Conservation (phyloP, 192 early-diverging fungal species). For the Rhizophagus clarus region DNA sequence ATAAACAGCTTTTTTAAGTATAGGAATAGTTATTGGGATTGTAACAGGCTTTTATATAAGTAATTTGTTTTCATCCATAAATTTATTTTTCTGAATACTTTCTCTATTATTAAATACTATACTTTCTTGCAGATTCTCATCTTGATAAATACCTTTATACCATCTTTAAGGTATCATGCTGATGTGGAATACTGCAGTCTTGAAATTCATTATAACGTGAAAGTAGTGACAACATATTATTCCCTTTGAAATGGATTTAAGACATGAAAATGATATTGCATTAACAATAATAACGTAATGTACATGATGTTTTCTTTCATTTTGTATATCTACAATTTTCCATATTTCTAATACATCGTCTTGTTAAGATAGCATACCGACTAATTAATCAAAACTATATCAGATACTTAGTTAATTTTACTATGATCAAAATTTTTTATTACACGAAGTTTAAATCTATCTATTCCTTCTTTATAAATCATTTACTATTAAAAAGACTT, state of each 20-base stretch:
- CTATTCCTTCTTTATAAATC: too few relatives aligned
- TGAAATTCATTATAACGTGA: too few relatives aligned
- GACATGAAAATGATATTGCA: background rate
- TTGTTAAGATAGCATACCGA: too few relatives aligned
- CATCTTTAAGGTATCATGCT: background rate
- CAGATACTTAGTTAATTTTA: too few relatives aligned
- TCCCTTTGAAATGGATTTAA: background rate
- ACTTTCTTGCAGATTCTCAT: background rate
- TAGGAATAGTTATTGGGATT: too few relatives aligned
- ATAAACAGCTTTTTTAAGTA: background rate
- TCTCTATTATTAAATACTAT: too few relatives aligned
- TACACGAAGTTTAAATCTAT: too few relatives aligned
- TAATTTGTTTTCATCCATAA: background rate
- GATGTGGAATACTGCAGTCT: too few relatives aligned
- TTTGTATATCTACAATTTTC: background rate
- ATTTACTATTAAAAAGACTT: too few relatives aligned
- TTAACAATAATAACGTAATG: background rate
- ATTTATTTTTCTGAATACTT: background rate
- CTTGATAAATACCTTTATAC: background rate
- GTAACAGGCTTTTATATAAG: background rate
- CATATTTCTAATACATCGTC: constrained; percentile 15
- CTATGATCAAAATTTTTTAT: too few relatives aligned
- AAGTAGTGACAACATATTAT: too few relatives aligned
- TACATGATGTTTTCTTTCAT: background rate
- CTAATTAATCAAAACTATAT: too few relatives aligned